These are phyloP conservation scores for Saccharomyces hybrid DNA, from an alignment of 1,139 yeast species.

Conservation along the genomic window DNA sequence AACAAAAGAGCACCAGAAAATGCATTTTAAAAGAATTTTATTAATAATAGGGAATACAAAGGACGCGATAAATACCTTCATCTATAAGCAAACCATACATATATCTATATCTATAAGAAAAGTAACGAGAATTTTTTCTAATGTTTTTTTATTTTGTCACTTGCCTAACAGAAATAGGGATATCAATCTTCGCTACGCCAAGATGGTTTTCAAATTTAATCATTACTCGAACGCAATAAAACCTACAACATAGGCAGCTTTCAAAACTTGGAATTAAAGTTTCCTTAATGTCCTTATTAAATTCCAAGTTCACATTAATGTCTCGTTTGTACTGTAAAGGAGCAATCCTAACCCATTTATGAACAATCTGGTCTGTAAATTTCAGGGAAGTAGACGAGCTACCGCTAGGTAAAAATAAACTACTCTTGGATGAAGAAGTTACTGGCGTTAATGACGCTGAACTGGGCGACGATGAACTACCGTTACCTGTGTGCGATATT, in stretches of 20 bases:
- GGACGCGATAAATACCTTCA: not conserved
- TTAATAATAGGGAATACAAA: not conserved
- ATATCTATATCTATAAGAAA: not conserved
- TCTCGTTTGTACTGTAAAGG: constrained; percentile 14
- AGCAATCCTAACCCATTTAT: constrained; percentile 12
- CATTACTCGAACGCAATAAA: constrained; percentile 36
- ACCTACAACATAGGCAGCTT: constrained; percentile 43
- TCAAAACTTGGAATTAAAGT: constrained; percentile 50
- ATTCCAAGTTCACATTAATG: constrained; percentile 18
- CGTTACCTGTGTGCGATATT: not conserved
- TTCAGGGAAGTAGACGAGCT: constrained; percentile 12
- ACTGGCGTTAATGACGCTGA: not conserved
- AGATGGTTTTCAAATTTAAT: constrained; percentile 24
- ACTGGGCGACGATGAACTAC: not conserved
- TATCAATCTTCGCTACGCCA: constrained; percentile 20
- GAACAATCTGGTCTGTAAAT: constrained; percentile 11
- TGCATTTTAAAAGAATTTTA: not conserved
- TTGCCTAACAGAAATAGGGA: constrained; percentile 24
- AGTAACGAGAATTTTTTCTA: not conserved
- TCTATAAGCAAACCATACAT: not conserved
- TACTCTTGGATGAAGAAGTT: constrained; percentile 3
- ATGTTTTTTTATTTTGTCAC: constrained; percentile 5
- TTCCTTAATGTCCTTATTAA: constrained; percentile 21
- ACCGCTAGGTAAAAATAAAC: constrained; percentile 3
- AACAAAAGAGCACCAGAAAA: not conserved